Conservation (phyloP, 805 yeast genomes). For the Jamesozyma spencerorum region DNA sequence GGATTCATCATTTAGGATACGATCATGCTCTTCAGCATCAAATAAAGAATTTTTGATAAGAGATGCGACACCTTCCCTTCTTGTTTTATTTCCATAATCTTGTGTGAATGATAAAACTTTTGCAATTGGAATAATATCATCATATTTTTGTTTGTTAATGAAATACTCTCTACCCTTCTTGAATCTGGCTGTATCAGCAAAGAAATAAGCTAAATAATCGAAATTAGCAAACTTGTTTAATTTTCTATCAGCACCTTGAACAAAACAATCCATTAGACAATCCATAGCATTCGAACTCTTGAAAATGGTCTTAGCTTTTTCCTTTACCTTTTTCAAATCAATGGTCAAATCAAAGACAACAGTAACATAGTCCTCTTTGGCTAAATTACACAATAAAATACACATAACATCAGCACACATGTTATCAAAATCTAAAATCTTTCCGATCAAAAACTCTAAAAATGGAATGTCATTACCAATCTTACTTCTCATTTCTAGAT, state of each 20-base stretch:
- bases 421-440: slow-evolving; percentile 48
- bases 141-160: slow-evolving; percentile 61
- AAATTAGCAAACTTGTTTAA: slow-evolving; percentile 64
- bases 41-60: slow-evolving; percentile 85
- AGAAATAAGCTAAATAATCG: slow-evolving; percentile 79
- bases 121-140: slow-evolving; percentile 68
- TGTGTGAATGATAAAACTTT: slow-evolving; percentile 77
- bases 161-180: slow-evolving; percentile 68
- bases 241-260: slow-evolving; percentile 66
- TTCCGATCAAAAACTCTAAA: slow-evolving; percentile 38
- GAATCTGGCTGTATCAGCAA: slow-evolving; percentile 82
- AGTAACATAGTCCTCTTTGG: slow-evolving; percentile 61
- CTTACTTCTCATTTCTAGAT: slow-evolving; percentile 48
- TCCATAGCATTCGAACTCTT: slow-evolving; percentile 55
- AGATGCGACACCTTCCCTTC: slow-evolving; percentile 89
- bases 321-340: slow-evolving; percentile 22
- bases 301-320: slow-evolving; percentile 40
- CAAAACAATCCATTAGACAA: slow-evolving; percentile 81
- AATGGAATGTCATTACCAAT: slow-evolving; percentile 59
- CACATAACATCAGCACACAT: slow-evolving; percentile 71
- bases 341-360: slow-evolving; percentile 37
- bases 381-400: slow-evolving; percentile 76
- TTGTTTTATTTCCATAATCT: slow-evolving; percentile 60
- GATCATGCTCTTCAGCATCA: slow-evolving; percentile 60
- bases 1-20: slow-evolving; percentile 47